These are phyloP conservation scores for Erigeron canadensis DNA, from an alignment of 129 eudicot species.

Conservation along the genomic window DNA sequence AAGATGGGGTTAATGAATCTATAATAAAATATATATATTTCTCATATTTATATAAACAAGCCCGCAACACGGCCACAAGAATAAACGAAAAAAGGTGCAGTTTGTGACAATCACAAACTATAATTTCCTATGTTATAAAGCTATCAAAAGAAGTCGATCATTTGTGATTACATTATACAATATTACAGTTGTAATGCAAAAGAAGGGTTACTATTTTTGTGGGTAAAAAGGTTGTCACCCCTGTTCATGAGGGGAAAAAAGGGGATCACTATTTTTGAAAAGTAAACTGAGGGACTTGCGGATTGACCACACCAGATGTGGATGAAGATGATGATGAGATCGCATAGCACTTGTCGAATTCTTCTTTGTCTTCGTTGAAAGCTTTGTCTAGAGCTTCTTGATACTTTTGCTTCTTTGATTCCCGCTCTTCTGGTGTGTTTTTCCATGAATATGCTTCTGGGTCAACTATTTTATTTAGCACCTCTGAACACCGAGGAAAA, in stretches of 20 bases:
- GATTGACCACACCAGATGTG: slow-evolving; percentile 50
- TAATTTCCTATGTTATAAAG: slow-evolving; percentile 10
- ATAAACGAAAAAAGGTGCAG: not conserved
- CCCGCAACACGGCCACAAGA: slow-evolving; percentile 6
- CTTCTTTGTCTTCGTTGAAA: slow-evolving; percentile 72
- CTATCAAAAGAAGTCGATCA: not conserved
- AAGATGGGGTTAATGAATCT: slow-evolving; percentile 6
- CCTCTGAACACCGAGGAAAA: slow-evolving; percentile 91
- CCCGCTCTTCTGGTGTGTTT: slow-evolving; percentile 59
- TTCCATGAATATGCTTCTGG: slow-evolving; percentile 48
- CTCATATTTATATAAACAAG: not conserved
- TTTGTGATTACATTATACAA: slow-evolving; percentile 27
- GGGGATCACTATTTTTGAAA: slow-evolving; percentile 29
- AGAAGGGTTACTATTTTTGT: too few species aligned
- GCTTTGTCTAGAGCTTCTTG: slow-evolving; percentile 71
- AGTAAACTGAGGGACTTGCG: slow-evolving; percentile 35
- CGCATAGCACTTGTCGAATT: slow-evolving; percentile 43
- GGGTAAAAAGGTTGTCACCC: too few species aligned
- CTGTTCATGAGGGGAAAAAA: too few species aligned
- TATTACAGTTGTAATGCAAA: not conserved
- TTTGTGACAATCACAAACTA: not conserved
- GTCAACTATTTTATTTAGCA: slow-evolving; percentile 82
- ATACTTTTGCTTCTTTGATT: slow-evolving; percentile 62
- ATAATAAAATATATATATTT: too few species aligned
- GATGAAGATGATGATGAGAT: slow-evolving; percentile 77